Conservation (phyloP, 2,329 filamentous ascomycete genomes). For the Penicillium sp. region DNA sequence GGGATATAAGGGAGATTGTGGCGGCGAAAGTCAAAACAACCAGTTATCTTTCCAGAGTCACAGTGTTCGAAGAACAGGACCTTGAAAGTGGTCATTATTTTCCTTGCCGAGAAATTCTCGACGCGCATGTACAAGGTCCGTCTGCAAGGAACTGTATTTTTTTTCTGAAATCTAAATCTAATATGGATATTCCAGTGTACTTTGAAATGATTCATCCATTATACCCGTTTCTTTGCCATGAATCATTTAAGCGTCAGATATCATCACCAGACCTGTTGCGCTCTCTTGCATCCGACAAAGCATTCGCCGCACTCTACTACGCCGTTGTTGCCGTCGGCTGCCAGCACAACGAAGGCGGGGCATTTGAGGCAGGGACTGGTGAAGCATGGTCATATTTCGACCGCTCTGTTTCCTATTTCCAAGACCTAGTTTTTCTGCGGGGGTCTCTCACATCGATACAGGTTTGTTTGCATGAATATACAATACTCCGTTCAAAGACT, state of each 20-base stretch:
- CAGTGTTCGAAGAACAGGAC: background rate
- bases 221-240: background rate
- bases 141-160: background rate
- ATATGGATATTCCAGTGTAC: background rate
- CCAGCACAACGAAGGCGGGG: slow-evolving; percentile 4
- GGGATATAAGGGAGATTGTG: background rate
- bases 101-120: background rate
- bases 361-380: slow-evolving; percentile 1
- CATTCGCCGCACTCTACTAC: background rate
- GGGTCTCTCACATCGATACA: background rate
- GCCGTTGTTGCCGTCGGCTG: slow-evolving; percentile 1
- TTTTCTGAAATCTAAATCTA: background rate
- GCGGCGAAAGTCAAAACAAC: background rate
- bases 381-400: slow-evolving; percentile 7
- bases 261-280: background rate
- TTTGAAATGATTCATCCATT: background rate
- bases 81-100: background rate
- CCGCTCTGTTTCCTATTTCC: background rate
- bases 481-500: background rate
- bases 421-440: background rate
- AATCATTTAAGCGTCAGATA: too few relatives aligned
- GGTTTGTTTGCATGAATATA: too few relatives aligned
- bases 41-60: background rate
- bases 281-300: background rate
- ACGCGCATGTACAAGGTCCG: background rate